Percentiles rank a stretch among this genome's conserved stretches.
Conservation (phyloP, 2,329 filamentous ascomycete species). For the Diplodia scrobiculata region DNA sequence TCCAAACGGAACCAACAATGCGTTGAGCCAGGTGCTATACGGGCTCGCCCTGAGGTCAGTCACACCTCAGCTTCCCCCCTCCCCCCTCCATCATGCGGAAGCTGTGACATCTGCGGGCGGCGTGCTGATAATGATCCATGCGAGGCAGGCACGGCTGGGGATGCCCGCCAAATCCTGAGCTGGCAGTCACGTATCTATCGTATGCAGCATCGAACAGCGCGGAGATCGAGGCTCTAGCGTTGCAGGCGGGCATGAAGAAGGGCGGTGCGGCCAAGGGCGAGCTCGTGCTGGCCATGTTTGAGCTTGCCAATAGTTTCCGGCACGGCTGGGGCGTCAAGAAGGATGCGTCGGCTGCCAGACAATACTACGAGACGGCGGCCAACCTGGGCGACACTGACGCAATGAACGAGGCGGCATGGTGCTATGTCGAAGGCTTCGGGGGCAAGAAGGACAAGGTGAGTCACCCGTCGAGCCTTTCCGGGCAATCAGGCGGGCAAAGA, state of each 20-base stretch:
- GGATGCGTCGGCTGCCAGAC: slow-evolving; percentile 78
- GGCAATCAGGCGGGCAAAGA: not conserved
- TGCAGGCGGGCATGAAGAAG: slow-evolving; percentile 85
- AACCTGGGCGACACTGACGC: slow-evolving; percentile 96
- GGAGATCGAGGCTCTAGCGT: slow-evolving; percentile 78
- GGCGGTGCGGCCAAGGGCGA: slow-evolving; percentile 95
- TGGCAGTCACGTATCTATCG: slow-evolving; percentile 81
- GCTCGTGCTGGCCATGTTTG: slow-evolving; percentile 92
- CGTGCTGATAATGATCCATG: slow-evolving; percentile 12
- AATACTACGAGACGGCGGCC: slow-evolving; percentile 97
- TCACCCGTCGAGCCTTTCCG: slow-evolving; percentile 35
- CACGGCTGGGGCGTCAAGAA: slow-evolving; percentile 90
- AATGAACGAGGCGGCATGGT: slow-evolving; percentile 97
- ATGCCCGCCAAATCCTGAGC: slow-evolving; percentile 68
- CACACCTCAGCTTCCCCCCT: slow-evolving; percentile 1
- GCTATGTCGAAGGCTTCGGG: slow-evolving; percentile 94
- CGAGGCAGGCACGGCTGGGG: slow-evolving; percentile 84
- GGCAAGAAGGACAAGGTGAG: slow-evolving; percentile 98
- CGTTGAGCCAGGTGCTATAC: slow-evolving; percentile 92
- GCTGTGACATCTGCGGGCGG: slow-evolving; percentile 6
- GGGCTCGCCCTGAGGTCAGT: slow-evolving; percentile 82
- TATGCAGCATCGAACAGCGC: slow-evolving; percentile 89
- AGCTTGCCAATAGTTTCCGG: slow-evolving; percentile 88
- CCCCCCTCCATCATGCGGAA: not conserved
- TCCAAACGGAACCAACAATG: slow-evolving; percentile 82